Evolutionary conservation across 805 yeast genomes (phyloP).

Genomic region (Schwanniomyces occidentalis): DNA sequence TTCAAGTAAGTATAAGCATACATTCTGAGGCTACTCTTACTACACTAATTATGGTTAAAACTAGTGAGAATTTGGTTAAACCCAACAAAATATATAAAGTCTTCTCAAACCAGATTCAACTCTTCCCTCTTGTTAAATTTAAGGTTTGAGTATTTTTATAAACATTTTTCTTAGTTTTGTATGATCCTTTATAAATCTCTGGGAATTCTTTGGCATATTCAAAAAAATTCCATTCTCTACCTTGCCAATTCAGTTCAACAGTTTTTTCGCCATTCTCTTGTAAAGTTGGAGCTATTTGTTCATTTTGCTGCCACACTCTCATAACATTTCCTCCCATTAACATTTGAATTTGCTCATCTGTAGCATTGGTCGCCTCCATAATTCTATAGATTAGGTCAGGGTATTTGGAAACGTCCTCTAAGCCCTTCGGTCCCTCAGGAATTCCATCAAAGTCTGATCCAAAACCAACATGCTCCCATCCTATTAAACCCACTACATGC

Average conservation of each 20-base stretch:
- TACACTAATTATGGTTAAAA: too few relatives aligned
- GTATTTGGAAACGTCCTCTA: constrained; percentile 58
- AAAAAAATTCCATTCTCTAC: constrained; percentile 42
- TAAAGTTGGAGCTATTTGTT: constrained; percentile 18
- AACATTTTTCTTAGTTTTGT: constrained; percentile 5
- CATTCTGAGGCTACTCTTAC: too few relatives aligned
- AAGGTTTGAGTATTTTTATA: constrained; percentile 3
- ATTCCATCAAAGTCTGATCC: constrained; percentile 59
- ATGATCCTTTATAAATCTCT: constrained; percentile 36
- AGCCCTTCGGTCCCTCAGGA: constrained; percentile 46
- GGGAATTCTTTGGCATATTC: constrained; percentile 35
- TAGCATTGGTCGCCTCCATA: constrained; percentile 36
- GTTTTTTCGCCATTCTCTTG: constrained; percentile 22
- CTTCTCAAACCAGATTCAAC: too few relatives aligned
- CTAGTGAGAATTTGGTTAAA: too few relatives aligned
- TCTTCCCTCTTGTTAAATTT: too few relatives aligned
- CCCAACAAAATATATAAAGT: too few relatives aligned
- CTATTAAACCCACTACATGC: constrained; percentile 43
- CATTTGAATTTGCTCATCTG: constrained; percentile 44
- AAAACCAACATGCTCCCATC: constrained; percentile 53
- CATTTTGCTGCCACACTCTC: constrained; percentile 49
- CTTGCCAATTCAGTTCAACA: constrained; percentile 42
- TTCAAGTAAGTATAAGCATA: too few relatives aligned
- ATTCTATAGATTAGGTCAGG: constrained; percentile 42
- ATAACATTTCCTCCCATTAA: constrained; percentile 48